Percentiles rank a stretch among this genome's conserved stretches.
phyloP scores from a whole-genome alignment of 306 rosid genomes.

The Medicago arabica region DNA sequence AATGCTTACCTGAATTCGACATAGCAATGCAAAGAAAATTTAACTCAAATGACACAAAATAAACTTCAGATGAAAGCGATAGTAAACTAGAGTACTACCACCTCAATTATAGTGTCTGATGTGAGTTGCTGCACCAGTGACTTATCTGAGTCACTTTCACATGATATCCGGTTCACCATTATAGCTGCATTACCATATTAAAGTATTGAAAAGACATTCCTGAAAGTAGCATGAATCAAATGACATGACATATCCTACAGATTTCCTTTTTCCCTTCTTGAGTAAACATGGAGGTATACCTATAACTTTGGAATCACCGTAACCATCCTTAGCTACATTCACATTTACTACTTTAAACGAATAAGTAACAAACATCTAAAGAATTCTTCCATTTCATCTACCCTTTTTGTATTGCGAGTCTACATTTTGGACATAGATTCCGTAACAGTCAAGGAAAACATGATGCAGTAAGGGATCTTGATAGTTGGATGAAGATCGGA shows the following conservation, averaged over 20 bases:
- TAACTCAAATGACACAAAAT: not conserved
- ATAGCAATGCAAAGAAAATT: conserved; percentile 36
- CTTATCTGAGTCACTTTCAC: conserved; percentile 54
- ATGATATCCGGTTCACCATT: conserved; percentile 90
- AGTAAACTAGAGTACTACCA: conserved; percentile 35
- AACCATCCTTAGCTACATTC: not conserved
- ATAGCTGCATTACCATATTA: conserved; percentile 92
- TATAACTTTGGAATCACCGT: not conserved
- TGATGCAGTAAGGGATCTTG: too few relatives aligned
- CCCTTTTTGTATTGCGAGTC: not conserved
- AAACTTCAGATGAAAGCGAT: conserved; percentile 19
- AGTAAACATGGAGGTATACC: not conserved
- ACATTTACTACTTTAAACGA: conserved; percentile 17
- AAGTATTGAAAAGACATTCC: conserved; percentile 79
- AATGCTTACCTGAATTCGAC: conserved; percentile 73
- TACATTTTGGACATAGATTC: not conserved
- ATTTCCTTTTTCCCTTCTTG: conserved; percentile 31
- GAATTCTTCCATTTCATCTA: not conserved
- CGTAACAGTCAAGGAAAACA: too few relatives aligned
- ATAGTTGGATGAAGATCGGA: too few relatives aligned
- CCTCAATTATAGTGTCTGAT: conserved; percentile 93
- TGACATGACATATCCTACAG: conserved; percentile 53
- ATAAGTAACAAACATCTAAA: not conserved
- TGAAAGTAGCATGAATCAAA: conserved; percentile 67
- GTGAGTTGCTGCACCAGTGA: conserved; percentile 65